Evolutionary conservation across 2,329 filamentous ascomycete genomes (phyloP).

Genomic region (Akanthomyces lecanii): DNA sequence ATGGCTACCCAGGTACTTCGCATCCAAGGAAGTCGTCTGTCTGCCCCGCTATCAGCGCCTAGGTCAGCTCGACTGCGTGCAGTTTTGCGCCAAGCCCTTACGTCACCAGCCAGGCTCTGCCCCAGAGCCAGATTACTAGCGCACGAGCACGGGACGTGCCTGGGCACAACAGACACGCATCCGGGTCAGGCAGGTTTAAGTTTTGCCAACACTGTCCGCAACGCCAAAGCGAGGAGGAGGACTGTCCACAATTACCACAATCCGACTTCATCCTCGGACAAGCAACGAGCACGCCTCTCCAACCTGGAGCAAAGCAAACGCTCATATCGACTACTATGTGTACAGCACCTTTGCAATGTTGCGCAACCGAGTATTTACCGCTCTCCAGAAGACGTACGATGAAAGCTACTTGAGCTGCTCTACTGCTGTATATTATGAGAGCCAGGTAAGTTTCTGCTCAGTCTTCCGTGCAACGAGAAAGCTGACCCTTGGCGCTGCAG

Average conservation of each 20-base stretch:
- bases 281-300: not conserved
- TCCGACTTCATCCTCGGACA: not conserved
- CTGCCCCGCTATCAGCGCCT: conserved; percentile 1
- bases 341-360: conserved; percentile 42
- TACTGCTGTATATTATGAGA: conserved; percentile 93
- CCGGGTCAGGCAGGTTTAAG: conserved; percentile 15
- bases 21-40: not conserved
- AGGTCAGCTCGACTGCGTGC: not conserved
- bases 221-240: not conserved
- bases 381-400: conserved; percentile 95
- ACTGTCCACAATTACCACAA: not conserved
- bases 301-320: conserved; percentile 10
- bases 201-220: conserved; percentile 13
- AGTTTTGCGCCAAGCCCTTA: conserved; percentile 16
- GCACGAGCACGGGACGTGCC: conserved; percentile 17
- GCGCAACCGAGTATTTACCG: conserved; percentile 55
- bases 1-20: not conserved
- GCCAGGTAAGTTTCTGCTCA: conserved; percentile 58
- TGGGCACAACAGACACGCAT: conserved; percentile 17
- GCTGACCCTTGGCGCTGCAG: conserved; percentile 40
- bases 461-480: not conserved
- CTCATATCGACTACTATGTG: conserved; percentile 25
- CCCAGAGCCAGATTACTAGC: conserved; percentile 11
- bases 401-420: conserved; percentile 93
- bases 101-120: conserved; percentile 15